Percentiles rank a stretch among this genome's conserved stretches.
These are phyloP conservation scores for Phaffia rhodozyma DNA, from an alignment of 1,284 basidiomycete genomes.

Conservation along the genomic window DNA sequence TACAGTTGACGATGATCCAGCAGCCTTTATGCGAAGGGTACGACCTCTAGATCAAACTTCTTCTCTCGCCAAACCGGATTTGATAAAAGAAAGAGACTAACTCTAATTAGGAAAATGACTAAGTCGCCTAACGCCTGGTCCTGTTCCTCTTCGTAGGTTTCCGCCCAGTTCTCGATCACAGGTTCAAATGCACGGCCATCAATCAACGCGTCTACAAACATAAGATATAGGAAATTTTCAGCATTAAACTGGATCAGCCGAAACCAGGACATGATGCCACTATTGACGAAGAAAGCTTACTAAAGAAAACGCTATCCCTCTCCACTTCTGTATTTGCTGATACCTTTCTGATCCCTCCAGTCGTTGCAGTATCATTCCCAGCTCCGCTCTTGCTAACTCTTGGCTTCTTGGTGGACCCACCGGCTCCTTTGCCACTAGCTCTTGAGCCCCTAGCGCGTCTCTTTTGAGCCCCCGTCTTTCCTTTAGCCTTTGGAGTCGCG, in stretches of 20 bases:
- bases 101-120: conserved; percentile 32
- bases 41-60: not conserved
- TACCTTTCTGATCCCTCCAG: too few relatives aligned
- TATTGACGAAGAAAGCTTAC: conserved; percentile 24
- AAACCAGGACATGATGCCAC: conserved; percentile 22
- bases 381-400: too few relatives aligned
- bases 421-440: too few relatives aligned
- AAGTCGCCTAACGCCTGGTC: conserved; percentile 32
- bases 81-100: not conserved
- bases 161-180: conserved; percentile 35
- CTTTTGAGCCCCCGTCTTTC: too few relatives aligned
- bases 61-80: not conserved
- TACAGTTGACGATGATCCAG: conserved; percentile 36
- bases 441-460: too few relatives aligned
- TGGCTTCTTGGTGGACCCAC: too few relatives aligned
- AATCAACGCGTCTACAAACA: conserved; percentile 30
- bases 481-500: too few relatives aligned
- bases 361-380: too few relatives aligned
- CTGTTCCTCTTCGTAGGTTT: conserved; percentile 33
- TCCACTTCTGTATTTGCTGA: conserved; percentile 21
- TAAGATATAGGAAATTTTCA: not conserved
- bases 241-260: not conserved
- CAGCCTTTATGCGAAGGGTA: conserved; percentile 21
- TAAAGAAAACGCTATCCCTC: conserved; percentile 20
- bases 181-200: conserved; percentile 31